A percentile compares a stretch with the other conserved stretches of the same genome.
These are phyloP conservation scores for Citrullus amarus DNA, from an alignment of 306 rosid species.

Conservation along the genomic window DNA sequence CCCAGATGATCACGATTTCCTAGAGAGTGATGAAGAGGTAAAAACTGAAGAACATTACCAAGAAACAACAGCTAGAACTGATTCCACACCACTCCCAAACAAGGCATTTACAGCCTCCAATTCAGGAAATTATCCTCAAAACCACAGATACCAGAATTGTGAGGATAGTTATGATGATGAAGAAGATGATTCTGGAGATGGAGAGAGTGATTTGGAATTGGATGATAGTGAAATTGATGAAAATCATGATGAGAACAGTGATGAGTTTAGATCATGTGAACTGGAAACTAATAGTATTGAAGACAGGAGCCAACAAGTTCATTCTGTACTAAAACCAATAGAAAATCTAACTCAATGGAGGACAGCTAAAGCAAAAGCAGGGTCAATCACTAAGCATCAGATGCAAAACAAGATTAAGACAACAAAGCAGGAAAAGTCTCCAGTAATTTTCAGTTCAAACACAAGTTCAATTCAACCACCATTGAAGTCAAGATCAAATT, in stretches of 20 bases:
- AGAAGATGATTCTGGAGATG: constrained; percentile 33
- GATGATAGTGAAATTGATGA: constrained; percentile 23
- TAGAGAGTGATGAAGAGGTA: constrained; percentile 37
- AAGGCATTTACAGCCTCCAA: constrained; percentile 15
- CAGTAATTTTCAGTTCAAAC: constrained; percentile 14
- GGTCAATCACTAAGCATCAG: constrained; percentile 31
- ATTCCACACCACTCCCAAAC: constrained; percentile 13
- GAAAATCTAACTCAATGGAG: constrained; percentile 85
- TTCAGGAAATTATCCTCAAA: constrained; percentile 27
- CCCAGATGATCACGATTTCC: constrained; percentile 29
- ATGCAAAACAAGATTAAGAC: constrained; percentile 52
- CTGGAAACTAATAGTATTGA: background rate
- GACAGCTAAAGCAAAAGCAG: constrained; percentile 61
- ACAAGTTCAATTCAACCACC: constrained; percentile 18
- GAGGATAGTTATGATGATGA: constrained; percentile 37
- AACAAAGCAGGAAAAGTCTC: constrained; percentile 12
- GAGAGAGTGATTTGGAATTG: constrained; percentile 45
- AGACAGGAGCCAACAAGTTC: constrained; percentile 19
- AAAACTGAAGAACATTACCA: constrained; percentile 14
- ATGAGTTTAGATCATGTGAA: constrained; percentile 4
- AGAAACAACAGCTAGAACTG: constrained; percentile 14
- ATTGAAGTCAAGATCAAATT: constrained; percentile 19
- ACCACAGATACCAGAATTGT: constrained; percentile 67
- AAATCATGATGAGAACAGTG: constrained; percentile 25
- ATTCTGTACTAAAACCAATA: constrained; percentile 63